Base-by-base conservation (phyloP, 345 rosid species). In the Bruguiera parviflora region DNA sequence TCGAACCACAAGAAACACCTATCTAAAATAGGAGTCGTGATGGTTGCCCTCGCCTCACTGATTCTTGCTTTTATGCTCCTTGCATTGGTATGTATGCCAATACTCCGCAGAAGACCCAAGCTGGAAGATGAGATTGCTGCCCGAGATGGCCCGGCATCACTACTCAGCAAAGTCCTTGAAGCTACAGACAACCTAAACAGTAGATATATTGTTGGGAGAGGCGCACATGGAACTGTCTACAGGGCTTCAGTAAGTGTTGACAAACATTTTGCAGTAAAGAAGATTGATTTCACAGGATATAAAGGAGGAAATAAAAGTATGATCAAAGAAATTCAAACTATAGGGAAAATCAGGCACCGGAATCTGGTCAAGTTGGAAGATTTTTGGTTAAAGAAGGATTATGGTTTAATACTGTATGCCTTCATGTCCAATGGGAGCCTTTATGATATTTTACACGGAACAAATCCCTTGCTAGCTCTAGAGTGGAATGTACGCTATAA, bases 401-500 rank as follows among this genome's bases (percentile, higher is more conserved):
- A 80, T 18, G 95, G 96, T 24, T 65, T 87, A 57, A 73, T 92
- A 75, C 75, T 92, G 53, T 90, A 88, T 71, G 75, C 70, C 28
- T 85, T 79, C 85, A 88, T 92, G 96, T 81, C 80, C 15, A 87
- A 83, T 59, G 94, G 96, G 66, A 92, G 98, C 80, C 80, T 92
- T 29, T 70, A 67, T 66, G 96, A 90, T 16, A 79, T 79, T 65
- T 76, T 92, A 58, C 91, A 92, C 29, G 78, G 55, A 58, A 71
- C 1, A 56, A 68, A 53, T 49, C 74, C 83, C 0, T 71, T 66
- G 15, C 71, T 65, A 57, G 61, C 39, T 53, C 73, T 92, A 18
- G 81, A 78, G 37, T 92, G 98, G 98, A 75, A 72, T 57, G 75
- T 80, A 28, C 87, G 95, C 65, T 82, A 71, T 65, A 83, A 65